Base-by-base conservation (phyloP, 1,139 yeast species). In the Ashbya aceris region DNA sequence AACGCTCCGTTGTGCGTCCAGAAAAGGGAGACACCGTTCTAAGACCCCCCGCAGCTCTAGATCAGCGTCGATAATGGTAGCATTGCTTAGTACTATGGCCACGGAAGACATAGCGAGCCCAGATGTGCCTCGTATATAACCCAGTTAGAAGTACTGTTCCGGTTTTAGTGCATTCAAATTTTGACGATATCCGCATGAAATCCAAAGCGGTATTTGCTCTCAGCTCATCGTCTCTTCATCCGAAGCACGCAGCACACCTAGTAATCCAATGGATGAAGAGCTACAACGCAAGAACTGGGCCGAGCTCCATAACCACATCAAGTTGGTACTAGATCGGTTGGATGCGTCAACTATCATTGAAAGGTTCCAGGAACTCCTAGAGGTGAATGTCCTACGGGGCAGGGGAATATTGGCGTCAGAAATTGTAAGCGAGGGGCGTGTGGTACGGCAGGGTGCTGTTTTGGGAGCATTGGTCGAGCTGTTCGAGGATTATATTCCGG, bases 401-500 rank as follows among this genome's bases (percentile, higher is more conserved):
- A 34, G 44, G 8, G 40, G 45, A 10, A 23, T 53, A 4, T 27
- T 55, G 2, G 49, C 44, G 2, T 36, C 41, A 13, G 33, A 38
- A 10, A 30, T 54, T 30, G 32, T 51, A 7, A 36, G 40, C 10
- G 27, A 36, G 3, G 50, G 47, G 28, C 14, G 13, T n/a, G 29
- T 38, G 11, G 27, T 36, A n/a, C 43, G 46, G 17, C 33, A 39
- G 2, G 40, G 46, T 2, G 20, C 74, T 1, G 68, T 74, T 1
- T 77, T 74, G 55, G 78, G 89, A 0, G 66, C 83, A 1, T 54
- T 86, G 34, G 69, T 74, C 0, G 71, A 80, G 5, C 69, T 82
- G 1, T 46, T 86, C 13, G 83, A 84, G 59, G 71, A 82, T 7
- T 78, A 81, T 52, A 58, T 84, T 5, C 93, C 94, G 0, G 74